Evolutionary conservation across 2,329 filamentous ascomycete genomes (phyloP).

Genomic region (Paraphoma sp.): DNA sequence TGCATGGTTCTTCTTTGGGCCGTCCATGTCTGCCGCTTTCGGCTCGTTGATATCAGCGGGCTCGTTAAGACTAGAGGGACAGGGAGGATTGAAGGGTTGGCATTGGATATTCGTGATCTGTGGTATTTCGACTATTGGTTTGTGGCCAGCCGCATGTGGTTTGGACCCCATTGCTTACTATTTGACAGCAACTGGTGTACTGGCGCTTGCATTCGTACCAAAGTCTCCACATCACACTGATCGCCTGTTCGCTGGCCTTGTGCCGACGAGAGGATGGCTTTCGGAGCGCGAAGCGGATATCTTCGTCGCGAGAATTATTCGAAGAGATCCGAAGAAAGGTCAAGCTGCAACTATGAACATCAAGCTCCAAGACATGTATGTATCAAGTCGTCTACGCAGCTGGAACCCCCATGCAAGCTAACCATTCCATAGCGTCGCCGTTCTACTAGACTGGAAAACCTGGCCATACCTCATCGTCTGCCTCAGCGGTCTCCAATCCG

Average conservation of each 20-base stretch:
- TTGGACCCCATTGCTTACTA: background rate
- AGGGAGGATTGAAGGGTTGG: background rate
- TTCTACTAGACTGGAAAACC: slow-evolving; percentile 1
- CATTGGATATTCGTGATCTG: slow-evolving; percentile 4
- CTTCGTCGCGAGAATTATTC: slow-evolving; percentile 7
- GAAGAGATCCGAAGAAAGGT: slow-evolving; percentile 5
- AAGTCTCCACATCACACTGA: slow-evolving; percentile 4
- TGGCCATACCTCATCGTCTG: slow-evolving; percentile 4
- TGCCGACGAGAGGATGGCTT: slow-evolving; percentile 1
- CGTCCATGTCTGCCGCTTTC: background rate
- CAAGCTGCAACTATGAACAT: slow-evolving; percentile 4
- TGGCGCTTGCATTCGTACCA: slow-evolving; percentile 2
- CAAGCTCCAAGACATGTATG: slow-evolving; percentile 4
- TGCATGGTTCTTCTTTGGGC: background rate
- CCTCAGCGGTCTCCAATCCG: slow-evolving; percentile 4
- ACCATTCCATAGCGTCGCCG: background rate
- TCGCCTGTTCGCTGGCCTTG: slow-evolving; percentile 2
- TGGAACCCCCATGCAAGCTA: background rate
- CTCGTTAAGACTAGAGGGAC: background rate
- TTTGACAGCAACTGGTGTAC: background rate
- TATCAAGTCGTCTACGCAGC: background rate
- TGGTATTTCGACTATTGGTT: background rate
- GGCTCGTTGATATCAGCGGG: background rate
- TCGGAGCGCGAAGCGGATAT: slow-evolving; percentile 6
- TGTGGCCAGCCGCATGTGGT: background rate